Evolutionary conservation across 371 early-diverging fungal species (phyloP).

Genomic region (Zopfochytrium polystomum): DNA sequence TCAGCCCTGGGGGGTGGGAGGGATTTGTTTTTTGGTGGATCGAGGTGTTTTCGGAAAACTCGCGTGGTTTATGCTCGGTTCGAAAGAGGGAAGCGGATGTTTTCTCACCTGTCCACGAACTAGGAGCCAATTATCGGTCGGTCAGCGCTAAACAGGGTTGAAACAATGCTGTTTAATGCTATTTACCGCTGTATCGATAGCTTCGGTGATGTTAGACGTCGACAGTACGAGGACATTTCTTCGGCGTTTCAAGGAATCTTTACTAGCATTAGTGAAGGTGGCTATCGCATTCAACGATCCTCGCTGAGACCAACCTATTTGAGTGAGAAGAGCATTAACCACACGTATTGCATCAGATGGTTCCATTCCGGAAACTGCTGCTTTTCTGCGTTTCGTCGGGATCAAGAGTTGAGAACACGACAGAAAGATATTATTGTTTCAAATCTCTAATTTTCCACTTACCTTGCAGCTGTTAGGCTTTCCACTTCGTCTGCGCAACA

Average conservation of each 20-base stretch:
- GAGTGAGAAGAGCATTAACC: conserved; percentile 55
- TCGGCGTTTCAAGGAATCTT: conserved; percentile 52
- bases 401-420: too few species aligned
- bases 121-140: conserved; percentile 36
- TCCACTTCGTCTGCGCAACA: conserved; percentile 75
- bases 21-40: too few species aligned
- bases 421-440: too few species aligned
- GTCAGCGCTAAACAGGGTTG: conserved; percentile 37
- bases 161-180: not conserved
- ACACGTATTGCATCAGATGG: conserved; percentile 63
- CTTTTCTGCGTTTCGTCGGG: conserved; percentile 38
- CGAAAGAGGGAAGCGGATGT: not conserved
- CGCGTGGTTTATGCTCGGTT: not conserved
- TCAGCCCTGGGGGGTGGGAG: conserved; percentile 40
- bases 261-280: conserved; percentile 13
- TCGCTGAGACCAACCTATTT: conserved; percentile 25
- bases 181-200: conserved; percentile 31
- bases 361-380: conserved; percentile 55
- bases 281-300: not conserved
- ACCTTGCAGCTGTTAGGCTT: conserved; percentile 56
- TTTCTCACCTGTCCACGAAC: conserved; percentile 20
- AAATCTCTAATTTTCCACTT: too few species aligned
- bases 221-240: conserved; percentile 58
- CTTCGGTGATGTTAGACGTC: conserved; percentile 64
- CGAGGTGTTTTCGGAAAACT: too few species aligned